A percentile compares a stretch with the other conserved stretches of the same genome.
phyloP scores from a whole-genome alignment of 2,329 filamentous ascomycete genomes.

The Rhexocercosporidium sp. region DNA sequence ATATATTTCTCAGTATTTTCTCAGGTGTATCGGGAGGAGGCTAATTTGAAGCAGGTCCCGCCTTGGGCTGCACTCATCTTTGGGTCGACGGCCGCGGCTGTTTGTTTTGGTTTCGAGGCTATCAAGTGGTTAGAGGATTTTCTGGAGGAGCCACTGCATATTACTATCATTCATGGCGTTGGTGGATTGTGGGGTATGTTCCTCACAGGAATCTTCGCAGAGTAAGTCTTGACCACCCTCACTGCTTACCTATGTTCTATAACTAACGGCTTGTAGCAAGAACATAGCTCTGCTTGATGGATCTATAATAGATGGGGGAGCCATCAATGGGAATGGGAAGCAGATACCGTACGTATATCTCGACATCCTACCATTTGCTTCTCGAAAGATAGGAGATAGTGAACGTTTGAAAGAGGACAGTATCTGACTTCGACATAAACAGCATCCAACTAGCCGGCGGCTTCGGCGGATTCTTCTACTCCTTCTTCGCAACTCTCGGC shows the following conservation, averaged over 20 bases:
- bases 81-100: conserved; percentile 2
- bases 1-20: background rate
- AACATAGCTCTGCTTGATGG: conserved; percentile 65
- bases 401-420: background rate
- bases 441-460: conserved; percentile 74
- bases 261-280: conserved; percentile 59
- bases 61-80: conserved; percentile 67
- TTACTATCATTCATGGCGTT: conserved; percentile 80
- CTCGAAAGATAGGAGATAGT: no score
- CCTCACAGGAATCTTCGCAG: conserved; percentile 79
- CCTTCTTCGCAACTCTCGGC: conserved; percentile 74
- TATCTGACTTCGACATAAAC: background rate
- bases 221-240: conserved; percentile 54
- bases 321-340: conserved; percentile 80
- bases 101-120: conserved; percentile 58
- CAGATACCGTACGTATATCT: conserved; percentile 67
- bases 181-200: conserved; percentile 79
- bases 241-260: conserved; percentile 39
- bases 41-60: conserved; percentile 3
- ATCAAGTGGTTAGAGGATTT: background rate
- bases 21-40: no score
- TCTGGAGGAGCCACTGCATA: conserved; percentile 79
- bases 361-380: background rate
- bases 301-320: conserved; percentile 70
- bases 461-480: conserved; percentile 73